Evolutionary conservation across 345 rosid genomes (phyloP).

Genomic region (Noccaea bulbosa): DNA sequence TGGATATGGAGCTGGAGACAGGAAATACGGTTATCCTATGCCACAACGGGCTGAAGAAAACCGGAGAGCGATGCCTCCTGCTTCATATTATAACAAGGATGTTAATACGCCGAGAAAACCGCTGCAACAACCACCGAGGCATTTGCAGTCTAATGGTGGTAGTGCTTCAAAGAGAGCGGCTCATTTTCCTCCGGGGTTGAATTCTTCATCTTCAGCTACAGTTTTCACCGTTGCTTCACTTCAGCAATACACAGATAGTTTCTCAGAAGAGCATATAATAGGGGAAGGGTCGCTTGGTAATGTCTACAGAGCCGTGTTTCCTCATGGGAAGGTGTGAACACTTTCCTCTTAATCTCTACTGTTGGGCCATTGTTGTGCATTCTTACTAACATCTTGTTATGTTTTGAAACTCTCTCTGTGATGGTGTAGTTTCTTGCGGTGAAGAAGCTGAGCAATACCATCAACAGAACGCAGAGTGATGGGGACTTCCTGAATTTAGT

Average conservation of each 20-base stretch:
- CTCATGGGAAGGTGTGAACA: slow-evolving; percentile 66
- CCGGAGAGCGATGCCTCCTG: slow-evolving; percentile 42
- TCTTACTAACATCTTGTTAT: slow-evolving; percentile 20
- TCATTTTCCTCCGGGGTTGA: slow-evolving; percentile 48
- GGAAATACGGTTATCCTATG: slow-evolving; percentile 42
- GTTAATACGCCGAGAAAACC: slow-evolving; percentile 44
- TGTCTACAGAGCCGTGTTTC: slow-evolving; percentile 79
- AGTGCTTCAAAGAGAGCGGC: slow-evolving; percentile 50
- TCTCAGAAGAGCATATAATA: slow-evolving; percentile 70
- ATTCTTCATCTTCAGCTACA: slow-evolving; percentile 47
- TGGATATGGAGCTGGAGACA: slow-evolving; percentile 49
- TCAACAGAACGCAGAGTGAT: slow-evolving; percentile 53
- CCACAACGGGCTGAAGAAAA: slow-evolving; percentile 48
- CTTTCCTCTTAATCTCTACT: neutral
- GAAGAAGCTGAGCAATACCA: slow-evolving; percentile 70
- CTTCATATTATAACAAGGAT: slow-evolving; percentile 44
- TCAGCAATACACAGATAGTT: slow-evolving; percentile 81
- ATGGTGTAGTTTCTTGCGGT: slow-evolving; percentile 67
- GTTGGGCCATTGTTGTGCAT: slow-evolving; percentile 6
- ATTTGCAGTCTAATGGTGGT: slow-evolving; percentile 47
- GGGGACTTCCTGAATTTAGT: slow-evolving; percentile 68
- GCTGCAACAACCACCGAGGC: slow-evolving; percentile 53
- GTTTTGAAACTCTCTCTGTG: slow-evolving; percentile 11
- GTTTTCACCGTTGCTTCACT: slow-evolving; percentile 75
- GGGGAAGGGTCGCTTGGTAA: slow-evolving; percentile 83